Conservation (phyloP, 2,329 filamentous ascomycete species). For the Seiridium unicorne region DNA sequence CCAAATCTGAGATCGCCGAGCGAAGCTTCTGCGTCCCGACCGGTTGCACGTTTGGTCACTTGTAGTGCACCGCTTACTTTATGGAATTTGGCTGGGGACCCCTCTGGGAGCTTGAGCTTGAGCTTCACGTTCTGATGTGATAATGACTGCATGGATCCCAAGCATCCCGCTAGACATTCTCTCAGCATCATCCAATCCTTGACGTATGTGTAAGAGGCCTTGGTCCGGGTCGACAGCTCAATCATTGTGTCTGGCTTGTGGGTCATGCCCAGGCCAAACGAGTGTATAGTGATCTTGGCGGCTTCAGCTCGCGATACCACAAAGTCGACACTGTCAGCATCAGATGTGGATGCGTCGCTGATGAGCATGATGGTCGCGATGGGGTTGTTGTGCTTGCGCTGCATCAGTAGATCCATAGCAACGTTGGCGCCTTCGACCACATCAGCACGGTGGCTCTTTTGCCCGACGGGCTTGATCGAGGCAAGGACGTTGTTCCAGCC, state of each 20-base stretch:
- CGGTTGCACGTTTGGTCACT: conserved; percentile 93
- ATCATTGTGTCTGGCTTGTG: conserved; percentile 99
- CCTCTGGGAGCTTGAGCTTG: conserved; percentile 89
- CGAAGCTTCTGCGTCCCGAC: conserved; percentile 88
- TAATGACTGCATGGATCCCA: conserved; percentile 86
- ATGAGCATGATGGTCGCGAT: conserved; percentile 95
- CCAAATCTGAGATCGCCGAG: conserved; percentile 92
- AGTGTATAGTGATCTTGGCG: conserved; percentile 95
- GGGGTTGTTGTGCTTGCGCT: conserved; percentile 92
- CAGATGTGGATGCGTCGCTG: conserved; percentile 93
- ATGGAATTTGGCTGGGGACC: conserved; percentile 95
- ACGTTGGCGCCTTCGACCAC: conserved; percentile 97
- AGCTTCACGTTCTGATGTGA: conserved; percentile 99
- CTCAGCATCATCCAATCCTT: conserved; percentile 99
- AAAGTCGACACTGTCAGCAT: conserved; percentile 94
- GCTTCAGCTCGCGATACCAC: conserved; percentile 95
- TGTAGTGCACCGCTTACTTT: conserved; percentile 97
- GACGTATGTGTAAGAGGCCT: conserved; percentile 96
- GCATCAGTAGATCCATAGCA: conserved; percentile 98
- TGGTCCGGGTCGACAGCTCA: conserved; percentile 89
- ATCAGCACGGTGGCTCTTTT: conserved; percentile 94
- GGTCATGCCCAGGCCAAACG: conserved; percentile 92
- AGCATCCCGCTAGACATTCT: conserved; percentile 89
- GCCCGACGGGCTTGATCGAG: conserved; percentile 88
- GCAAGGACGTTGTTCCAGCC: conserved; percentile 86